These are phyloP conservation scores for Podosphaera aphanis DNA, from an alignment of 2,329 filamentous ascomycete species.

Conservation along the genomic window DNA sequence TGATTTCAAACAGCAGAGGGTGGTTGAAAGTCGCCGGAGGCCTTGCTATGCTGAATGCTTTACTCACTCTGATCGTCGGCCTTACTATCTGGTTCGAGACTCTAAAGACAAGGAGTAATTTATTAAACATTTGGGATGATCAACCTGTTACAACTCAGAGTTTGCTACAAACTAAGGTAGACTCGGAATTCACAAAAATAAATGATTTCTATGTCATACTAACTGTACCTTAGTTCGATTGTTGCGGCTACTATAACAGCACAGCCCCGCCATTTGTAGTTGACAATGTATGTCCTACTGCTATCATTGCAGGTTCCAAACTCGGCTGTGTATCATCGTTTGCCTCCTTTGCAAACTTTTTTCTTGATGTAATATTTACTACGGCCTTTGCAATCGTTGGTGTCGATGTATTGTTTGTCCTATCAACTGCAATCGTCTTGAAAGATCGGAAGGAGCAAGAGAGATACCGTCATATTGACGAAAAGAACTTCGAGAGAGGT, in stretches of 20 bases:
- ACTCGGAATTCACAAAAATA: too few relatives aligned
- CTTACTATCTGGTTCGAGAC: conserved; percentile 52
- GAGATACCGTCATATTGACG: conserved; percentile 57
- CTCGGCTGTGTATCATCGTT: conserved; percentile 47
- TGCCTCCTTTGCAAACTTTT: conserved; percentile 42
- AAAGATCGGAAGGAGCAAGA: conserved; percentile 63
- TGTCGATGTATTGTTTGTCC: conserved; percentile 41
- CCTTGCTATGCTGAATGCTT: conserved; percentile 33
- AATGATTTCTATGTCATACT: too few relatives aligned
- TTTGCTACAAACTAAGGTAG: conserved; percentile 45
- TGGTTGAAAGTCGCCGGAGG: conserved; percentile 50
- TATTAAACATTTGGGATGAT: conserved; percentile 34
- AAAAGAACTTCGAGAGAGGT: conserved; percentile 36
- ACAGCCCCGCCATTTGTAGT: conserved; percentile 49
- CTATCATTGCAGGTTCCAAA: conserved; percentile 44
- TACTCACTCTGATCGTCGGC: conserved; percentile 44
- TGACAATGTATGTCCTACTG: conserved; percentile 42
- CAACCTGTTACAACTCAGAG: conserved; percentile 35
- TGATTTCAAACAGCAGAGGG: conserved; percentile 37
- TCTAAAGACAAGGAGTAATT: conserved; percentile 38
- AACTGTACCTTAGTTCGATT: conserved; percentile 34
- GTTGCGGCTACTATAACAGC: conserved; percentile 59
- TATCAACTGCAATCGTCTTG: conserved; percentile 50
- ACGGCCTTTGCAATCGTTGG: conserved; percentile 59
- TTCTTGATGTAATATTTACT: conserved; percentile 57